Evolutionary conservation across 495 filamentous ascomycete species (phyloP).

Genomic region (Penicillium nucicola): DNA sequence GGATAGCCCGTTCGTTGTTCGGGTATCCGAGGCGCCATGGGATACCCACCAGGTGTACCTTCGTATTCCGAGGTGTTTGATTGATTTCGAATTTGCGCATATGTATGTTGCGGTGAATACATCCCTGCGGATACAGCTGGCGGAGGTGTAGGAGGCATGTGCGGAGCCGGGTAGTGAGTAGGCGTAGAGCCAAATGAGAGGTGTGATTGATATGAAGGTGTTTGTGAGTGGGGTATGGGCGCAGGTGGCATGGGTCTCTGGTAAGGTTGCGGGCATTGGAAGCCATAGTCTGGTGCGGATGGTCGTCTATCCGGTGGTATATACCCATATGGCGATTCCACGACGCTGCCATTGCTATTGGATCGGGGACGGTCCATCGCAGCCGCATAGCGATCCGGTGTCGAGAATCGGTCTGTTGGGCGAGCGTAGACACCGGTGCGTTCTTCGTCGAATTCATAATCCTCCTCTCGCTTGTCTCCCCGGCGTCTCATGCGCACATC

Average conservation of each 20-base stretch:
- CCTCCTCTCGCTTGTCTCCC: constrained; percentile 65
- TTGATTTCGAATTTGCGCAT: constrained; percentile 39
- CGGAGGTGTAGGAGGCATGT: constrained; percentile 45
- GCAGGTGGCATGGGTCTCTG: constrained; percentile 34
- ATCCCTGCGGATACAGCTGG: constrained; percentile 40
- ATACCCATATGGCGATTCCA: constrained; percentile 42
- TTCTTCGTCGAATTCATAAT: constrained; percentile 65
- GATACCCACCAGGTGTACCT: constrained; percentile 24
- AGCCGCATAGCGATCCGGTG: constrained; percentile 45
- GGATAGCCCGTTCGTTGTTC: constrained; percentile 24
- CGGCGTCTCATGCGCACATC: constrained; percentile 96
- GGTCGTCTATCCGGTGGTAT: constrained; percentile 43
- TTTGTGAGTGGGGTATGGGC: constrained; percentile 27
- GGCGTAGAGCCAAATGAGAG: constrained; percentile 43
- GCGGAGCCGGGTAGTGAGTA: constrained; percentile 42
- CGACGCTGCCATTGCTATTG: constrained; percentile 63
- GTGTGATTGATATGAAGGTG: constrained; percentile 35
- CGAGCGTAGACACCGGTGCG: constrained; percentile 50
- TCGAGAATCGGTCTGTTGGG: constrained; percentile 56
- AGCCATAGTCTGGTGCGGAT: constrained; percentile 53
- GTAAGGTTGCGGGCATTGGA: constrained; percentile 36
- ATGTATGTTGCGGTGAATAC: constrained; percentile 43
- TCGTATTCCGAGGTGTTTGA: constrained; percentile 37
- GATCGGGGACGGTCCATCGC: constrained; percentile 63
- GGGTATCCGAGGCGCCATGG: constrained; percentile 25